phyloP scores from a whole-genome alignment of 306 rosid genomes.

The Echinosophora koreensis region DNA sequence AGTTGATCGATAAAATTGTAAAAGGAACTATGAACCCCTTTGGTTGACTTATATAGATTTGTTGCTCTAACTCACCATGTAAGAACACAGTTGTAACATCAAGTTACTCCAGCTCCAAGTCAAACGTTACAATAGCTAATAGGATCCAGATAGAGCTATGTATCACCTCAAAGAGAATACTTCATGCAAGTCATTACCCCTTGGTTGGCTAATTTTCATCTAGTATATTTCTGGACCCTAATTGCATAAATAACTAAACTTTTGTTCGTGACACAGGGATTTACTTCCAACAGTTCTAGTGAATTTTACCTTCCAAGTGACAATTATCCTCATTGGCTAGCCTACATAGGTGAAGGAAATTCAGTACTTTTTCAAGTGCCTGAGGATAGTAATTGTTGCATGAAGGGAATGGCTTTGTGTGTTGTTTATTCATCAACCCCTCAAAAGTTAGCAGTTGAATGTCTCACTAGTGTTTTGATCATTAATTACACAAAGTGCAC shows the following conservation, averaged over 20 bases:
- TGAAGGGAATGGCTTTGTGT: conserved; percentile 42
- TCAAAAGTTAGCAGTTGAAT: not conserved
- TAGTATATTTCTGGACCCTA: too few species aligned
- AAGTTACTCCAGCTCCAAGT: too few species aligned
- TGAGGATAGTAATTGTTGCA: not conserved
- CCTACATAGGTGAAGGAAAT: not conserved
- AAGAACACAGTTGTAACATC: too few species aligned
- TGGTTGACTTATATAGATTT: too few species aligned
- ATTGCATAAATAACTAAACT: not conserved
- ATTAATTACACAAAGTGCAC: conserved; percentile 33
- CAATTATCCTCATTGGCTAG: conserved; percentile 39
- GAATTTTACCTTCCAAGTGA: conserved; percentile 14
- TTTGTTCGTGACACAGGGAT: conserved; percentile 36
- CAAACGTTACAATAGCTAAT: too few species aligned
- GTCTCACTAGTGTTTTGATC: conserved; percentile 1
- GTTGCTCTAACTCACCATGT: too few species aligned
- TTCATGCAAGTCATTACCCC: too few species aligned
- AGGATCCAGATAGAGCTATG: too few species aligned
- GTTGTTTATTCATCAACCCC: conserved; percentile 30
- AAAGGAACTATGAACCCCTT: too few species aligned
- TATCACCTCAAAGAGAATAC: too few species aligned
- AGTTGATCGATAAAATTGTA: too few species aligned
- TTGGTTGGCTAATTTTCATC: too few species aligned
- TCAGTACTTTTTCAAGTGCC: conserved; percentile 32
- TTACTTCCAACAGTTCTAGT: not conserved